Percentiles rank a stretch among this genome's conserved stretches.
phyloP scores from a whole-genome alignment of 306 rosid species.

The Inga laurina region DNA sequence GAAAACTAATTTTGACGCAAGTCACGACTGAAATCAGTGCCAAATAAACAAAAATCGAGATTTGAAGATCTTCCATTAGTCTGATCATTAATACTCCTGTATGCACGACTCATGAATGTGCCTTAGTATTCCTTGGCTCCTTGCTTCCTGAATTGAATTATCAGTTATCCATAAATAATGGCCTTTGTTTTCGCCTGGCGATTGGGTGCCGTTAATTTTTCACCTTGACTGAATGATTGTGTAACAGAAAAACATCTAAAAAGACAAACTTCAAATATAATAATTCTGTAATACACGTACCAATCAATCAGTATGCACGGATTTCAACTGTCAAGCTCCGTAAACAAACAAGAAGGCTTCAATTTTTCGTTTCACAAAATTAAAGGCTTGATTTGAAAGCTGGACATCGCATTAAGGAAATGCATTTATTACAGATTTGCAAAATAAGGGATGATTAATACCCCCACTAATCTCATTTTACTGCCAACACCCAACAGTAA shows the following conservation, averaged over 20 bases:
- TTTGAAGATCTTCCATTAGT: neutral
- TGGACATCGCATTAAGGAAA: neutral
- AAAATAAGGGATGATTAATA: neutral
- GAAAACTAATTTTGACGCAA: neutral
- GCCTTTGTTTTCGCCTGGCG: neutral
- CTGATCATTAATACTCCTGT: neutral
- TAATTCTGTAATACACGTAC: neutral
- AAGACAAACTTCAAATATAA: neutral
- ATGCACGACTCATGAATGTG: neutral
- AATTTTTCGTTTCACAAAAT: neutral
- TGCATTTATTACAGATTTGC: neutral
- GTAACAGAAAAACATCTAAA: neutral
- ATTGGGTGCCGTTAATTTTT: neutral
- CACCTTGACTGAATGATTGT: neutral
- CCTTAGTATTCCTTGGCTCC: neutral
- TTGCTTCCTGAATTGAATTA: neutral
- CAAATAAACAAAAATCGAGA: neutral
- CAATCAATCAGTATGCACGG: neutral
- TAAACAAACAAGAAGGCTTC: neutral
- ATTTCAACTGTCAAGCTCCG: neutral
- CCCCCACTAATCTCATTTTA: neutral
- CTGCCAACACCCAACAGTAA: too few relatives aligned
- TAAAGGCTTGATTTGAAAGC: neutral
- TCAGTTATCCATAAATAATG: neutral
- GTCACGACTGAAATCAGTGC: neutral